Conservation (phyloP, 495 filamentous ascomycete genomes). For the Diplogelasinospora grovesii region DNA sequence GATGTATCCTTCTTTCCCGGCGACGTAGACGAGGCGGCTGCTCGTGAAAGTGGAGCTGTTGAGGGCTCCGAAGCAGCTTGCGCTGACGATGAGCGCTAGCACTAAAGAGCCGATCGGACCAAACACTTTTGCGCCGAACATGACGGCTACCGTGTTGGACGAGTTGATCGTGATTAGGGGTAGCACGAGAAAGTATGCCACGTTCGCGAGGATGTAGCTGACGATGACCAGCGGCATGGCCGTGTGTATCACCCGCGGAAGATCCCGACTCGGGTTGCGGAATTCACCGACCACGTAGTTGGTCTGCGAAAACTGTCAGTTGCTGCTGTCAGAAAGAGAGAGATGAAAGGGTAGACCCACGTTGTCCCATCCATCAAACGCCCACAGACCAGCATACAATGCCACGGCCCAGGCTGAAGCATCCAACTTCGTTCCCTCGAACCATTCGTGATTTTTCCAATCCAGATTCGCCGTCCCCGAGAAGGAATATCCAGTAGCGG, state of each 20-base stretch:
- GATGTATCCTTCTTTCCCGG: constrained; percentile 92
- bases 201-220: constrained; percentile 83
- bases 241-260: constrained; percentile 92
- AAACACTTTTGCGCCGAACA: constrained; percentile 87
- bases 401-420: constrained; percentile 83
- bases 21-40: constrained; percentile 85
- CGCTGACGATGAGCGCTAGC: constrained; percentile 82
- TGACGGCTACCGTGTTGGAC: constrained; percentile 87
- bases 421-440: constrained; percentile 75
- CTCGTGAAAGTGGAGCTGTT: constrained; percentile 94
- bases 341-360: constrained; percentile 44
- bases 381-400: constrained; percentile 93
- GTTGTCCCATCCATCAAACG: constrained; percentile 98
- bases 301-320: constrained; percentile 48
- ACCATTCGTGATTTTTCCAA: constrained; percentile 86
- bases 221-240: constrained; percentile 92
- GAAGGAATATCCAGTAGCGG: constrained; percentile 72
- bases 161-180: constrained; percentile 71
- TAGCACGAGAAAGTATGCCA: constrained; percentile 93
- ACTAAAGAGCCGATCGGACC: constrained; percentile 74
- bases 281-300: constrained; percentile 98
- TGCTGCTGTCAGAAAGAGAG: neutral
- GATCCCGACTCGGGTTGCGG: constrained; percentile 79
- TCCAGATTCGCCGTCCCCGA: constrained; percentile 70
- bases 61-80: constrained; percentile 83